Evolutionary conservation across 257 asterid genomes (phyloP), one percentile per base, ranked within the genome.

Genomic region (Solanum etuberosum): DNA sequence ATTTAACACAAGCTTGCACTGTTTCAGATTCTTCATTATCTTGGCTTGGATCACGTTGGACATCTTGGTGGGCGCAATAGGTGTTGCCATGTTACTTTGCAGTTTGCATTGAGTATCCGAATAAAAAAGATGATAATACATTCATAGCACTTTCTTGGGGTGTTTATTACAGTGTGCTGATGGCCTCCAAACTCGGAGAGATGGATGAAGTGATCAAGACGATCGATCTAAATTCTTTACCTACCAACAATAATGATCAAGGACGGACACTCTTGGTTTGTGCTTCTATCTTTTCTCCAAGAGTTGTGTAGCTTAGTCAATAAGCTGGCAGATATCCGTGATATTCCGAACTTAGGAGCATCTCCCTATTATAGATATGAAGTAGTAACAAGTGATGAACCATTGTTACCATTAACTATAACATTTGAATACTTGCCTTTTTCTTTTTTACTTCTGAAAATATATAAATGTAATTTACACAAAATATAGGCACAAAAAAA

Each of bases 1-100:
- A 87, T 72, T 85, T 85, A 90, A 57, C 85, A 54, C 51, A 37
- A 78, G 81, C 72, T 31, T 89, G 86, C 90, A n/a, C 85, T 68
- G 46, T 91, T 90, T 61, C 95, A 96, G 99, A 95, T 94, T 92
- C 98, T 96, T 87, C 99, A 96, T 90, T 96, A 94, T 92, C 99
- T 96, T 91, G 99, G 99, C 86, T 85, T 96, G 94, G 99, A 96
- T 90, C 99, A 96, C 84, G 97, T 94, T 90, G 99, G 99, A 83
- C 99, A 96, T 85, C 94, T 89, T 87, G 99, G 98, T 23, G 99
- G 99, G 72, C 98, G 98, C 89, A 92, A 90, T 85, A 95, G 97
- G 98, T 94, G 88, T 71, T 51, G 37, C 38, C 59, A 6, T 85
- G 85, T 86, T 68, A 46, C 13, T 35, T 89, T 88, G 59, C 32